Evolutionary conservation across 2,329 filamentous ascomycete genomes (phyloP).

Genomic region (Aspergillus sojae): DNA sequence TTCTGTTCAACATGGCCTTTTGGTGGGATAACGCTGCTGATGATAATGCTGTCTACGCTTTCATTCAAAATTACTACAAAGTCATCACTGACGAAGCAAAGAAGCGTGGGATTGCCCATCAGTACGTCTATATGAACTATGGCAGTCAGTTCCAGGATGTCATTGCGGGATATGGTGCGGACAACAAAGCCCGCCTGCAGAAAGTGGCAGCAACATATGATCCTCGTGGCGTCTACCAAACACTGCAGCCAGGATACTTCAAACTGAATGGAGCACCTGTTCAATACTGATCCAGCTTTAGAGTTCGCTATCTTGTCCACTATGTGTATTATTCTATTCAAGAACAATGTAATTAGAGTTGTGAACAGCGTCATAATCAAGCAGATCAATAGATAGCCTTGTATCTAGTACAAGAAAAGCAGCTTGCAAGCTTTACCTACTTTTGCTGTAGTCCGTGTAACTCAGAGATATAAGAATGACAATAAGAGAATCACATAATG

Average conservation of each 20-base stretch:
- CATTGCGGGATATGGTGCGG: conserved; percentile 45
- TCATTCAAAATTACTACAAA: conserved; percentile 25
- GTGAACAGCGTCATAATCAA: neutral
- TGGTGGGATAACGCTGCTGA: conserved; percentile 37
- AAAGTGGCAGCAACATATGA: conserved; percentile 44
- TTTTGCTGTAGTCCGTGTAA: too few relatives aligned
- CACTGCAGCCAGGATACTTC: conserved; percentile 47
- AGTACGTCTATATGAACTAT: conserved; percentile 51
- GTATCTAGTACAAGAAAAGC: neutral
- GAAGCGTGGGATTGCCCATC: conserved; percentile 6
- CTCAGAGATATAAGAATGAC: too few relatives aligned
- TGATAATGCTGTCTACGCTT: conserved; percentile 31
- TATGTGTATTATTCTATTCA: neutral
- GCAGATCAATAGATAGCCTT: neutral
- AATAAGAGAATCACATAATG: too few relatives aligned
- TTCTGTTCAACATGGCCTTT: conserved; percentile 31
- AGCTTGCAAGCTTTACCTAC: neutral
- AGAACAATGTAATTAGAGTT: neutral
- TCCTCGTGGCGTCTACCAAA: conserved; percentile 44
- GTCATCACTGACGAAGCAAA: conserved; percentile 12
- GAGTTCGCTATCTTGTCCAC: neutral
- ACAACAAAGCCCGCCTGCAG: conserved; percentile 36
- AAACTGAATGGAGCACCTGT: conserved; percentile 34
- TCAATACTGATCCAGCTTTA: neutral
- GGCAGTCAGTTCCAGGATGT: conserved; percentile 48